phyloP scores from a whole-genome alignment of 2,329 filamentous ascomycete species.

The Colletotrichum zoysiae region DNA sequence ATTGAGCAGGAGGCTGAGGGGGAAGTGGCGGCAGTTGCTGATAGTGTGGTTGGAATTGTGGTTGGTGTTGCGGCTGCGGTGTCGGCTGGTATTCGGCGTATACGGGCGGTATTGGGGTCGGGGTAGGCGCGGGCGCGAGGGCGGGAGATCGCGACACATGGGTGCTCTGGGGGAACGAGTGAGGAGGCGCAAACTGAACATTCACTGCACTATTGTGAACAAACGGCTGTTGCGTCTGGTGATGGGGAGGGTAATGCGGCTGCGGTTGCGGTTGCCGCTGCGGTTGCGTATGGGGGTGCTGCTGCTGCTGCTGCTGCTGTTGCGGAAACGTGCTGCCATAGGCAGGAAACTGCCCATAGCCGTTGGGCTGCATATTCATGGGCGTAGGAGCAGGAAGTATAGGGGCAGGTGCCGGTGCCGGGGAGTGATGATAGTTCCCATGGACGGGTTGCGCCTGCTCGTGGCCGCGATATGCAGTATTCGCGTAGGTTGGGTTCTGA shows the following conservation, averaged over 20 bases:
- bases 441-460: conserved; percentile 47
- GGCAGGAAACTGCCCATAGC: conserved; percentile 40
- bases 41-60: conserved; percentile 32
- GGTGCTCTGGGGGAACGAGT: conserved; percentile 26
- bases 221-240: conserved; percentile 32
- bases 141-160: conserved; percentile 31
- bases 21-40: conserved; percentile 38
- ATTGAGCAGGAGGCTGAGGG: conserved; percentile 3
- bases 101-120: conserved; percentile 3
- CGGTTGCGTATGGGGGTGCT: conserved; percentile 48
- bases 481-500: conserved; percentile 42
- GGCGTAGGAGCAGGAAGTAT: conserved; percentile 45
- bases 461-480: conserved; percentile 40
- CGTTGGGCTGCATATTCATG: conserved; percentile 42
- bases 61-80: conserved; percentile 41
- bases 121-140: conserved; percentile 30
- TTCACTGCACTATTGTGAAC: conserved; percentile 32
- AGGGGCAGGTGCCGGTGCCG: conserved; percentile 46
- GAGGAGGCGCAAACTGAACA: conserved; percentile 30
- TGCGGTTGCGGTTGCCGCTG: conserved; percentile 44
- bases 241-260: conserved; percentile 20
- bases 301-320: conserved; percentile 46
- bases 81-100: conserved; percentile 32
- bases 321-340: conserved; percentile 45
- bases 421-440: conserved; percentile 47